Percentiles rank a stretch among this genome's conserved stretches.
Evolutionary conservation across 495 filamentous ascomycete species (phyloP).

Genomic region (Rhizodiscina lignyota): DNA sequence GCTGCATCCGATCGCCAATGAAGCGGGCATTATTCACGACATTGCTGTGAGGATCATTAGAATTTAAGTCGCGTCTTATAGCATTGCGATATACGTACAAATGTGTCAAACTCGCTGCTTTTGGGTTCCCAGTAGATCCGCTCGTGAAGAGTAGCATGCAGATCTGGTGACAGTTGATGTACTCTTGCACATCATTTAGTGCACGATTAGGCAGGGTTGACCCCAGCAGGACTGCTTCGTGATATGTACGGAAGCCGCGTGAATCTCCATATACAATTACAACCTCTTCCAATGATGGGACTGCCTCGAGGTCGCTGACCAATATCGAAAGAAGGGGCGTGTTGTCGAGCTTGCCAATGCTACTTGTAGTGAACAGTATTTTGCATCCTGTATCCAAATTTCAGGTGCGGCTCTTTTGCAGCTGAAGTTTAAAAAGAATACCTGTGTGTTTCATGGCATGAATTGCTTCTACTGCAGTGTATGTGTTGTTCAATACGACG

Average conservation of each 20-base stretch:
- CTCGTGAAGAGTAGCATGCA: conserved; percentile 59
- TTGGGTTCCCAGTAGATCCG: conserved; percentile 53
- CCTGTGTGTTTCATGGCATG: conserved; percentile 49
- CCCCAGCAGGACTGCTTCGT: conserved; percentile 29
- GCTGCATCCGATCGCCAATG: conserved; percentile 50
- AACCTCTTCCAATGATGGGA: conserved; percentile 21
- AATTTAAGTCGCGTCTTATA: no score
- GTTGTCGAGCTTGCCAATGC: conserved; percentile 40
- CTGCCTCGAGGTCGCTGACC: conserved; percentile 19
- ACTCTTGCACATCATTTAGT: conserved; percentile 23
- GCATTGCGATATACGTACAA: conserved; percentile 32
- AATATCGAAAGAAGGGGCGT: conserved; percentile 34
- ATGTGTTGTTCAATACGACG: conserved; percentile 57
- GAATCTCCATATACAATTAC: conserved; percentile 38
- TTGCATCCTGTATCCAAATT: conserved; percentile 27
- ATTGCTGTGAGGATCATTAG: conserved; percentile 32
- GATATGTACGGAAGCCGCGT: conserved; percentile 33
- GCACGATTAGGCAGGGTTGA: conserved; percentile 5
- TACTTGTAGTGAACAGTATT: conserved; percentile 45
- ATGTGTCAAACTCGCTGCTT: conserved; percentile 62
- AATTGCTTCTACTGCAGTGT: conserved; percentile 44
- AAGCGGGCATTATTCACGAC: conserved; percentile 54
- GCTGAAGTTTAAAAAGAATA: conserved; percentile 17
- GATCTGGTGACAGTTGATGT: conserved; percentile 41
- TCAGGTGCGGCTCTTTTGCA: no score